Percentiles rank a stretch among this genome's conserved stretches.
Evolutionary conservation across 2,329 filamentous ascomycete genomes (phyloP).

Genomic region (Botryotinia convoluta): DNA sequence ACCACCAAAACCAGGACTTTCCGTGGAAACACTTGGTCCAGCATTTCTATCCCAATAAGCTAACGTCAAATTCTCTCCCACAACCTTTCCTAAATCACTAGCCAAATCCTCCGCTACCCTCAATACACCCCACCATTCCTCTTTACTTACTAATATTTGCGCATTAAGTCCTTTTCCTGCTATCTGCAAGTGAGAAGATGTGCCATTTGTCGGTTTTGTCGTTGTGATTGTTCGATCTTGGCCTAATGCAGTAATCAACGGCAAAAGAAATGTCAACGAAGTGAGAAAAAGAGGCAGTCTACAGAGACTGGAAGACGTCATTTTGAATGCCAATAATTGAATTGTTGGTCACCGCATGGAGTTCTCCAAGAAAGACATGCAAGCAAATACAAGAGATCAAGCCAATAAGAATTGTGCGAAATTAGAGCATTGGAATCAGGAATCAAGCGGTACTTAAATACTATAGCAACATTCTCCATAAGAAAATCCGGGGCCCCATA

Average conservation of each 20-base stretch:
- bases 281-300: neutral
- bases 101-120: conserved; percentile 66
- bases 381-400: neutral
- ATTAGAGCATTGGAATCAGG: neutral
- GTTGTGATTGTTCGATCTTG: conserved; percentile 24
- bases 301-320: neutral
- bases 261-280: neutral
- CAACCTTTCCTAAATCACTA: conserved; percentile 62
- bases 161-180: conserved; percentile 39
- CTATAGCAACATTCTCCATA: neutral
- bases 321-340: neutral
- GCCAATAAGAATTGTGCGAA: neutral
- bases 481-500: conserved; percentile 3
- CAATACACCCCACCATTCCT: conserved; percentile 67
- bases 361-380: neutral
- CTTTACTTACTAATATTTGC: conserved; percentile 54
- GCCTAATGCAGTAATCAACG: conserved; percentile 7
- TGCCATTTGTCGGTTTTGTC: conserved; percentile 37
- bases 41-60: conserved; percentile 28
- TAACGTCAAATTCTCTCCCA: conserved; percentile 60
- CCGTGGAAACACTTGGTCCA: conserved; percentile 14
- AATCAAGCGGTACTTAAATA: conserved; percentile 6
- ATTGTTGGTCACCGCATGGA: conserved; percentile 4
- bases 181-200: conserved; percentile 27
- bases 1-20: neutral